Evolutionary conservation across 768 basidiomycete genomes (phyloP).

Genomic region (Pleurotus tuoliensis): DNA sequence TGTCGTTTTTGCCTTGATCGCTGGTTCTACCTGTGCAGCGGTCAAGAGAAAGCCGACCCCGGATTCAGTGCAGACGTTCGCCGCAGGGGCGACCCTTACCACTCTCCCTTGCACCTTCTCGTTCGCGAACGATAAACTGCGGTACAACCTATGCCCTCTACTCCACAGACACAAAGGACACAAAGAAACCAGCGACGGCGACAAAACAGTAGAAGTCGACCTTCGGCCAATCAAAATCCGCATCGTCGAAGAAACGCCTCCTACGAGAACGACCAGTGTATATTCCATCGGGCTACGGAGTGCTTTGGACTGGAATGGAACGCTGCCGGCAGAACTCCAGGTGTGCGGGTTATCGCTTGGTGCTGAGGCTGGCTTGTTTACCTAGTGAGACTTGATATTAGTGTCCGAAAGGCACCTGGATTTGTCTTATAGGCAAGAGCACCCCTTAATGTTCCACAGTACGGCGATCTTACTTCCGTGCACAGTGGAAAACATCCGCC

Average conservation of each 20-base stretch:
- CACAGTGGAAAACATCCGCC: slow-evolving; percentile 25
- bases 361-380: background rate
- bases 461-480: background rate
- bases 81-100: background rate
- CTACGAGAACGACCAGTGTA: slow-evolving; percentile 14
- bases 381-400: slow-evolving; percentile 2
- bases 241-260: slow-evolving; percentile 2
- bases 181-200: background rate
- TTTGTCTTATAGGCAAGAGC: slow-evolving; percentile 24
- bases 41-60: too few relatives aligned
- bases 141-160: slow-evolving; percentile 1
- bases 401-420: slow-evolving; percentile 28
- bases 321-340: slow-evolving; percentile 26
- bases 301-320: slow-evolving; percentile 20
- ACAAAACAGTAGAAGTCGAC: background rate
- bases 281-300: slow-evolving; percentile 23
- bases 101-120: background rate
- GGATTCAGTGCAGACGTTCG: background rate
- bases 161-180: background rate
- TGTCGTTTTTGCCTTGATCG: background rate
- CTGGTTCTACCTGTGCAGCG: background rate
- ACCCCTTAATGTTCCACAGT: too few relatives aligned
- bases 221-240: background rate
- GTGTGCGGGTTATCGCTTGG: slow-evolving; percentile 12
- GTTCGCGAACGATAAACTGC: background rate